Evolutionary conservation across 306 rosid species (phyloP), one percentile per base, ranked within the genome.

Genomic region (Pachyrhizus erosus): DNA sequence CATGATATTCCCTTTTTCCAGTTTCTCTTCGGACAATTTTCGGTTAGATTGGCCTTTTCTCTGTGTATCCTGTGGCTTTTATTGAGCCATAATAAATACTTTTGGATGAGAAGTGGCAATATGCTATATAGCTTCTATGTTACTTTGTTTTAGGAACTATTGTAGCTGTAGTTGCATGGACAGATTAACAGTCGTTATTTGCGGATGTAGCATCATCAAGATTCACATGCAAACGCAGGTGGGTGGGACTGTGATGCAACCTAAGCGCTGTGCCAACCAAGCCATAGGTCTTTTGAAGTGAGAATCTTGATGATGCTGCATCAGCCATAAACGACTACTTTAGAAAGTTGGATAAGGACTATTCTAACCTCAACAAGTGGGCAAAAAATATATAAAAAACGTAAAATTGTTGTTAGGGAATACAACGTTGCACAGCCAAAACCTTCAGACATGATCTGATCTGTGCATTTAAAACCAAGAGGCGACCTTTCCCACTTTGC

Each of bases 281-380:
- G 57, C 85, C 84, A 51, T 75, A 26, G 72, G 76, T 82, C 71
- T 83, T 71, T 86, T 83, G 74, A 81, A 85, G 27, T 95, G 99
- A 93, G 99, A 95, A 93, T 95, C 99, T 95, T 93, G 99, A 95
- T 95, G 99, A 95, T 95, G 99, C 98, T 93, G 98, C 99, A 93
- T 91, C 97, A 60, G 98, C 98, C 89, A 90, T 88, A 43, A 87
- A 90, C 89, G 91, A 49, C 97, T 91, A 80, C 77, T 42, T 58
- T 80, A 40, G 39, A 83, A 52, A 60, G 66, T 76, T 80, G 43
- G 26, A n/a, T 33, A 70, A 67, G 75, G 75, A 60, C 67, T 34
- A 48, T 76, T 82, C 72, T 82, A 75, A n/a, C 69, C 68, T 7
- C 57, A 34, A 37, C 42, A 8, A 21, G 46, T 42, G 40, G 40